These are phyloP conservation scores for Candida dendrica DNA, from an alignment of 805 yeast genomes.

Conservation along the genomic window DNA sequence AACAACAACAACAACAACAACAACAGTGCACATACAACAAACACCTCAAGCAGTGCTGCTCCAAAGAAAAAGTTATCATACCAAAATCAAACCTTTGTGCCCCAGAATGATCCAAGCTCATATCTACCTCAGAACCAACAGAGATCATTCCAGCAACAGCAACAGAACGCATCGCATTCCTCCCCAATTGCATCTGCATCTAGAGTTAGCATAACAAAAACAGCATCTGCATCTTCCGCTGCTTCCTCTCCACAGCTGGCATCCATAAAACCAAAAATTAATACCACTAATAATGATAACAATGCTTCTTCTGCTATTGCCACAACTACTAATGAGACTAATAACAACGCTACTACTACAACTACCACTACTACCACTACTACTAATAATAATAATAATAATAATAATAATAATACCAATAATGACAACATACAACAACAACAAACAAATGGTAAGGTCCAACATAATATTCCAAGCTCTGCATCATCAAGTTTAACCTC, in stretches of 20 bases:
- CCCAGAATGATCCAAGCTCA: conserved; percentile 1
- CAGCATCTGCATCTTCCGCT: not conserved
- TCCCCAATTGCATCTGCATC: not conserved
- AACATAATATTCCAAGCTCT: not conserved
- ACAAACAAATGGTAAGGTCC: no score
- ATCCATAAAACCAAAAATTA: not conserved
- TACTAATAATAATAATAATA: no score
- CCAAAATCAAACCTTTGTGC: conserved; percentile 1
- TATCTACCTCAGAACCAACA: not conserved
- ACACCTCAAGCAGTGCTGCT: not conserved
- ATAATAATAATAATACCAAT: not conserved
- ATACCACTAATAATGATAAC: not conserved
- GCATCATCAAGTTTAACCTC: not conserved
- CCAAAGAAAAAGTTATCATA: conserved; percentile 1
- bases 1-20: conserved; percentile 1
- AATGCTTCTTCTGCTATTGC: no score
- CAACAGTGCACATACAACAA: not conserved
- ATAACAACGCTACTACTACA: not conserved
- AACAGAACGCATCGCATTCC: not conserved
- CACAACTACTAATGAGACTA: no score
- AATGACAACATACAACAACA: not conserved
- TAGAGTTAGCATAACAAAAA: not conserved
- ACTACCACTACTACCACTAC: not conserved
- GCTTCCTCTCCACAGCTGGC: not conserved
- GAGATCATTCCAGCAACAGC: not conserved